phyloP scores from a whole-genome alignment of 495 filamentous ascomycete genomes.

The Penicillium cosmopolitanum region DNA sequence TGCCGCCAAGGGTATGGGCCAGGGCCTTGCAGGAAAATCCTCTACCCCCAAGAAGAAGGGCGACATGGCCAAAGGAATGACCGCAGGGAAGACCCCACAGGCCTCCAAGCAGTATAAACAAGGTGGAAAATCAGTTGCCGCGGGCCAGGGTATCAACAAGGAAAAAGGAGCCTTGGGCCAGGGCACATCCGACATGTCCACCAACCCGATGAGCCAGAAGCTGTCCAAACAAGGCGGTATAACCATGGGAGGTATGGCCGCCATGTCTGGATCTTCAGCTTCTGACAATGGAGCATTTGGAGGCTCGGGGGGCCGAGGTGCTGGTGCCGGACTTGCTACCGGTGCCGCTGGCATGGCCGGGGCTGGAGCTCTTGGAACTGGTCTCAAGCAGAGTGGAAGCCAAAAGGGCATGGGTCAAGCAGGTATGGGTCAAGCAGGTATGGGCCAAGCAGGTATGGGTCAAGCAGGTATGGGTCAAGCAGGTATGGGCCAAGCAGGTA shows the following conservation, averaged over 20 bases:
- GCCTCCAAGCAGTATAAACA: conserved; percentile 4
- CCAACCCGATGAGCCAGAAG: conserved; percentile 4
- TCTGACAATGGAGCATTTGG: not conserved
- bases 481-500: not conserved
- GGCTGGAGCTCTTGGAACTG: conserved; percentile 10
- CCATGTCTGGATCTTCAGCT: conserved; percentile 4
- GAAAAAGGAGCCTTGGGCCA: not conserved
- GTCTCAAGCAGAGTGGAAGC: conserved; percentile 2
- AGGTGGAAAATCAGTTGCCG: conserved; percentile 5
- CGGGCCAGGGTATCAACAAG: conserved; percentile 6
- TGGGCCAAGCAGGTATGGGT: not conserved
- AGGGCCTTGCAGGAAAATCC: not conserved
- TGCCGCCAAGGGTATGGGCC: conserved; percentile 1
- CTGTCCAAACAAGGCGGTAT: conserved; percentile 7
- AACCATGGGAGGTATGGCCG: conserved; percentile 8
- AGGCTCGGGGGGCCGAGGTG: not conserved
- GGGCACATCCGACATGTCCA: not conserved
- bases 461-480: conserved; percentile 6
- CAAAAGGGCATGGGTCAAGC: conserved; percentile 8
- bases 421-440: not conserved
- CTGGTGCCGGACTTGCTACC: not conserved
- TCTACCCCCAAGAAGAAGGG: not conserved
- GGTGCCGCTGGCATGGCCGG: not conserved
- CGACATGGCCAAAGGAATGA: not conserved
- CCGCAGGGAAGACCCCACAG: not conserved